Conservation (phyloP, 441 rosid species). For the Metrosideros polymorpha region DNA sequence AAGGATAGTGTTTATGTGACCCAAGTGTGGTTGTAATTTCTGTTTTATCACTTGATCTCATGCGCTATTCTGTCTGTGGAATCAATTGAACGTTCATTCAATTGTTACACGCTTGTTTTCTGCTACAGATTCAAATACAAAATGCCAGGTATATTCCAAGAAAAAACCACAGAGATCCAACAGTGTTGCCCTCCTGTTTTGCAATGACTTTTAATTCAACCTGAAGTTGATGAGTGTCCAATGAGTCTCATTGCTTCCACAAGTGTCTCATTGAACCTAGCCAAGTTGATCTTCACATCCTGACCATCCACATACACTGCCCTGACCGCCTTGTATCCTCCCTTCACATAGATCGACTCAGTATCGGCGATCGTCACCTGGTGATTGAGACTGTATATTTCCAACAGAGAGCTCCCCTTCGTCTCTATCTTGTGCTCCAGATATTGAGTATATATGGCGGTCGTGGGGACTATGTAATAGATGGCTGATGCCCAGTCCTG, state of each 20-base stretch:
- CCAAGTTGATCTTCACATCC: conserved; percentile 14
- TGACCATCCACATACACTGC: conserved; percentile 20
- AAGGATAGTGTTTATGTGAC: neutral
- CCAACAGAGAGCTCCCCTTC: conserved; percentile 14
- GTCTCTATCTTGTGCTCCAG: conserved; percentile 26
- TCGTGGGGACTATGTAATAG: conserved; percentile 13
- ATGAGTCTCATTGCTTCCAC: conserved; percentile 12
- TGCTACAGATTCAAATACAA: neutral
- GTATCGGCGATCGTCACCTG: conserved; percentile 15
- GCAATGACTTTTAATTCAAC: neutral
- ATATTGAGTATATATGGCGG: conserved; percentile 12
- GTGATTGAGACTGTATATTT: conserved; percentile 11
- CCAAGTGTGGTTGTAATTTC: neutral
- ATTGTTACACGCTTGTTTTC: neutral
- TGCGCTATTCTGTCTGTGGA: neutral
- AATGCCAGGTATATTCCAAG: neutral
- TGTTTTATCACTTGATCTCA: neutral
- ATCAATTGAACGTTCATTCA: neutral
- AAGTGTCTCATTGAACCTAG: conserved; percentile 13
- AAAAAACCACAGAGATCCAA: neutral
- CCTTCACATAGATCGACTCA: neutral
- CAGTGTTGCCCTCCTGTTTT: neutral
- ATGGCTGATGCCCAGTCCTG: conserved; percentile 21
- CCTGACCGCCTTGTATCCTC: conserved; percentile 17
- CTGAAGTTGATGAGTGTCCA: neutral